phyloP scores from a whole-genome alignment of 2,329 filamentous ascomycete genomes.

The Dactylellina leptospora region DNA sequence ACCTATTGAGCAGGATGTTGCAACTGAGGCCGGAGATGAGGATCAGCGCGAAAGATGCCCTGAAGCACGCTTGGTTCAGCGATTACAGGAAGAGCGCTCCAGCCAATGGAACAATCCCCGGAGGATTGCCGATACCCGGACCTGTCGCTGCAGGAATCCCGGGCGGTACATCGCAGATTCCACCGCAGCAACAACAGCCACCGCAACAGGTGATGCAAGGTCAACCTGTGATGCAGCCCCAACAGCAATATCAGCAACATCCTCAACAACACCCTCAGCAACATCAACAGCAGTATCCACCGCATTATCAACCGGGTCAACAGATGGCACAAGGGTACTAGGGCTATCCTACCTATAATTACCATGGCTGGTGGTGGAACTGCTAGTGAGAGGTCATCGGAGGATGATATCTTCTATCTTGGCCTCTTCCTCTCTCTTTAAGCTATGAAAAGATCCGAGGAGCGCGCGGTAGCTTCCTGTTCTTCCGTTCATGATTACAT shows the following conservation, averaged over 20 bases:
- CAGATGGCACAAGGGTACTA: slow-evolving; percentile 48
- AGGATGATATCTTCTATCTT: no score
- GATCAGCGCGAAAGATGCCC: slow-evolving; percentile 83
- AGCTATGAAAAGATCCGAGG: no score
- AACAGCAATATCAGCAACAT: slow-evolving; percentile 37
- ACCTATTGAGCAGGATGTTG: slow-evolving; percentile 87
- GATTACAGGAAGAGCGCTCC: slow-evolving; percentile 62
- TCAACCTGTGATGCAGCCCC: slow-evolving; percentile 36
- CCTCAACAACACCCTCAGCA: slow-evolving; percentile 28
- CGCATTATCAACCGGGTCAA: slow-evolving; percentile 54
- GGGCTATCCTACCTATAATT: slow-evolving; percentile 55
- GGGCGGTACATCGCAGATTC: slow-evolving; percentile 42
- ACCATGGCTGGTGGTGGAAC: slow-evolving; percentile 47
- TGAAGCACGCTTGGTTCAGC: slow-evolving; percentile 91
- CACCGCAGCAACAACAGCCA: slow-evolving; percentile 62
- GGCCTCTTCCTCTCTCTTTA: no score
- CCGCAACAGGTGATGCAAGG: slow-evolving; percentile 58
- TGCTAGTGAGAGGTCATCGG: neutral
- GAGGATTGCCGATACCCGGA: slow-evolving; percentile 43
- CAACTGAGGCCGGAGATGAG: slow-evolving; percentile 91
- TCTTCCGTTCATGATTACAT: slow-evolving; percentile 29
- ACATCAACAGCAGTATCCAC: slow-evolving; percentile 34
- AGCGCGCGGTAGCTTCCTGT: neutral
- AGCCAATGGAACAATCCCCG: slow-evolving; percentile 41
- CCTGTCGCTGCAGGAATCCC: slow-evolving; percentile 34